These are phyloP conservation scores for Peronosclerospora sorghi DNA, from an alignment of 352 stramenopile species.

Conservation along the genomic window DNA sequence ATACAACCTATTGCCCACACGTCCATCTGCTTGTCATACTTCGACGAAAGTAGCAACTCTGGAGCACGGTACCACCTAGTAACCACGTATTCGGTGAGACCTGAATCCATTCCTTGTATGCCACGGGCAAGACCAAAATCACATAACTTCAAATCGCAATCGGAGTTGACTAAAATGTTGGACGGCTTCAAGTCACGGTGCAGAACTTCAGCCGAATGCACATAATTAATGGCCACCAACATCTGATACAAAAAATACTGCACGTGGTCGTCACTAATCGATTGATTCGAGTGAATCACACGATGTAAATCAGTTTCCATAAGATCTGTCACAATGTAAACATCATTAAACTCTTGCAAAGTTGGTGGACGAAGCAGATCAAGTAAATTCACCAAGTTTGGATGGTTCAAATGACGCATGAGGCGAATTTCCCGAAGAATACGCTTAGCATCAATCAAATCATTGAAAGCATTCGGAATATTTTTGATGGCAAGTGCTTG, in stretches of 20 bases:
- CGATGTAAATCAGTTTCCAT: constrained; percentile 73
- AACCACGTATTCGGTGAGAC: constrained; percentile 87
- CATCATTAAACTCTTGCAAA: constrained; percentile 82
- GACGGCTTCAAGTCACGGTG: constrained; percentile 71
- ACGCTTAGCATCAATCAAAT: constrained; percentile 80
- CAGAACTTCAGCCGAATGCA: constrained; percentile 69
- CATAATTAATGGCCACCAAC: constrained; percentile 66
- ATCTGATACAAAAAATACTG: constrained; percentile 79
- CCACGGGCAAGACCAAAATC: constrained; percentile 70
- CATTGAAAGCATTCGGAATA: constrained; percentile 88
- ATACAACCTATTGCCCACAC: constrained; percentile 85
- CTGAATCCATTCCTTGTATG: constrained; percentile 60
- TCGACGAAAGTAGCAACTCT: constrained; percentile 86
- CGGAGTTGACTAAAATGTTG: constrained; percentile 73
- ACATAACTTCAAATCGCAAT: constrained; percentile 74
- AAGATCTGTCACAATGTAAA: constrained; percentile 76
- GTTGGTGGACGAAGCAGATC: constrained; percentile 71
- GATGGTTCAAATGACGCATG: constrained; percentile 81
- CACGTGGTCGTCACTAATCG: constrained; percentile 67
- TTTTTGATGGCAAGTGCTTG: constrained; percentile 94
- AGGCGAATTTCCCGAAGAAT: constrained; percentile 83
- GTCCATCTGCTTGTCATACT: constrained; percentile 85
- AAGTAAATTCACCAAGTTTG: constrained; percentile 73
- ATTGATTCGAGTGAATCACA: constrained; percentile 76
- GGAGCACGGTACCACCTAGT: constrained; percentile 88